Evolutionary conservation across 176 grass and related monocot species (phyloP), one percentile per base, ranked within the genome.

Genomic region (Areca catechu): DNA sequence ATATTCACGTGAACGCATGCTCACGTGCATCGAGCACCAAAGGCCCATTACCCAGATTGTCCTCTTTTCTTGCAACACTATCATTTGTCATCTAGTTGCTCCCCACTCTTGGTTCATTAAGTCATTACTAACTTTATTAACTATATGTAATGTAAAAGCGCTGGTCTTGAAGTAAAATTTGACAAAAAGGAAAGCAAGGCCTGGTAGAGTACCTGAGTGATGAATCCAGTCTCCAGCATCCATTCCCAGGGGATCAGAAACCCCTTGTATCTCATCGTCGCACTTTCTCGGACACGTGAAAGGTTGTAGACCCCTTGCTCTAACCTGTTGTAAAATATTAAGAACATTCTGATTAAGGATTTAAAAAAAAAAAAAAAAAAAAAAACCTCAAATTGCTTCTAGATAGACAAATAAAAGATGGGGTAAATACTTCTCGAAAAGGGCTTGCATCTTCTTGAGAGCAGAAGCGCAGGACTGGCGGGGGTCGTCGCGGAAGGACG

Each of bases 221-320:
- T 77, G 58, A 93, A 76, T 68, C 81, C 84, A 29, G 66, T 17
- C 62, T 99, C 94, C 69, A 72, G 78, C 88, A 99, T 93, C 94
- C 94, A 99, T 49, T 79, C 82, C 51, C 69, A 88, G 17, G 94
- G 88, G 71, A 99, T 99, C 67, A 65, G 63, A 65, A 93, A 99
- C 22, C 94, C 79, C 43, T 59, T 68, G 73, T 93, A 99, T 53
- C 81, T 69, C 73, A 69, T 71, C 27, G 69, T 65, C 57, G 88
- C 82, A 60, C 79, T 76, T 51, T 99, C 94, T 48, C 94, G 72
- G 73, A 72, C 60, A 49, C 94, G 83, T 27, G 84, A 63, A 48
- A 99, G 76, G 73, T 92, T 83, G 76, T 89, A 89, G n/a, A 99
- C 81, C 65, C 84, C 94, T 60, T 89, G 94, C 76, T 99, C 94